Base-by-base conservation (phyloP, 108 stramenopile genomes). In the Skeletonema costatum region DNA sequence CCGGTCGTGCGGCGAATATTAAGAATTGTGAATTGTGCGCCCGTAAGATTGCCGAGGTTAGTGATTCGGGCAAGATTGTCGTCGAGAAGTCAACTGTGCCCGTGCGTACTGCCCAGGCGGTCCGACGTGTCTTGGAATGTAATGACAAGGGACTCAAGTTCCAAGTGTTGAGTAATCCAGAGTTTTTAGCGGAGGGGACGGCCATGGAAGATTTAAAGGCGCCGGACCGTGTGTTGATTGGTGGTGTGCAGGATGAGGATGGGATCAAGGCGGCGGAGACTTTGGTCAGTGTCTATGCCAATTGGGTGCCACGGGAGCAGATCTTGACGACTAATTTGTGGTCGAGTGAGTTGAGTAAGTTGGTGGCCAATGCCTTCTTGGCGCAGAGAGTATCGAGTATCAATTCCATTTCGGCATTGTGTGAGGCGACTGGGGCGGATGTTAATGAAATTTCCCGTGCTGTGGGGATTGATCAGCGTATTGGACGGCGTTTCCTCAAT, bases 111-210 rank as follows among this genome's bases (percentile, higher is more conserved):
- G 98, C 99, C 0, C 94, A 98, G 76, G 97, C 98, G 21, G 93
- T 99, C 25, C 77, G 89, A 32, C 95, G 98, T 39, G 98, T 99
- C 21, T 94, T 99, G 56, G 85, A 87, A 19, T 87, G 89, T 76
- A 98, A 98, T 78, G 96, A 97, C 13, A 92, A 91, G 84, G 96
- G 95, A 68, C 64, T 97, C 70, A 93, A 97, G 33, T 99, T 99
- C 74, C 93, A 98, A 81, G 98, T 99, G 32, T 76, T 99, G 81
- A 89, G 87, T 67, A 99, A 99, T 80, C 99, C 99, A 42, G 99
- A 99, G 93, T 99, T 99, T 84, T 83, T 99, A 66, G 99, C 99
- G n/a, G 99, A 99, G 82, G 99, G 99, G 25, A 99, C 99, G 8
- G 99, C 99, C 68, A 96, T 99, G 59, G 75, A 78, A 32, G 99